A percentile compares a stretch with the other conserved stretches of the same genome.
Evolutionary conservation across 176 grass and related monocot genomes (phyloP).

Genomic region (Cenchrus fungigraminus): DNA sequence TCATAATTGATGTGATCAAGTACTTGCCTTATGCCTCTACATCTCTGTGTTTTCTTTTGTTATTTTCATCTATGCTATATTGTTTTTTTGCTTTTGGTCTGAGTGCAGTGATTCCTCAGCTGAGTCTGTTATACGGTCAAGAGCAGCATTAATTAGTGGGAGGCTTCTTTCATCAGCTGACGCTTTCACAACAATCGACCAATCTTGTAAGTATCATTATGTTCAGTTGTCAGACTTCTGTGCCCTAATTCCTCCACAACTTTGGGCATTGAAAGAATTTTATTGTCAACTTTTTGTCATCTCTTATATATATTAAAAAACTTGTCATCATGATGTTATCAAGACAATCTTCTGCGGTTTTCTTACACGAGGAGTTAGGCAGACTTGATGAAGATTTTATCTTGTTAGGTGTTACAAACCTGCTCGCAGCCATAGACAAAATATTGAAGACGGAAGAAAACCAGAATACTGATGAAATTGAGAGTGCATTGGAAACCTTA

Average conservation of each 20-base stretch:
- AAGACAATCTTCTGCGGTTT: not conserved
- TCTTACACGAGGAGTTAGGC: conserved; percentile 1
- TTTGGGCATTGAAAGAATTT: not conserved
- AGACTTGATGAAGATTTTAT: conserved; percentile 33
- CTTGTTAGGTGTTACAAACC: conserved; percentile 58
- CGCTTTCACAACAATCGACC: conserved; percentile 53
- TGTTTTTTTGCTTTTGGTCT: conserved; percentile 21
- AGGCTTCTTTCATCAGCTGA: conserved; percentile 85
- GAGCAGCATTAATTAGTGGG: conserved; percentile 81
- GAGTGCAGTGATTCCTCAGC: conserved; percentile 67
- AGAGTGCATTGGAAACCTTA: conserved; percentile 80
- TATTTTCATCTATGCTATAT: conserved; percentile 4
- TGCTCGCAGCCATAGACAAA: conserved; percentile 68
- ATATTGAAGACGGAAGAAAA: conserved; percentile 59
- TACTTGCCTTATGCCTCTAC: conserved; percentile 39
- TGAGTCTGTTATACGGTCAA: conserved; percentile 79
- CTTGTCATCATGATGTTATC: conserved; percentile 15
- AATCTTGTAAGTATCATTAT: conserved; percentile 61
- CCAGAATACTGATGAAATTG: conserved; percentile 75
- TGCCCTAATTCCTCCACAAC: not conserved
- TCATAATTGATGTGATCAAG: conserved; percentile 83
- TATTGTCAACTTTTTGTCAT: not conserved
- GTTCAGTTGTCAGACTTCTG: conserved; percentile 27
- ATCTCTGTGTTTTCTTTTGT: conserved; percentile 16
- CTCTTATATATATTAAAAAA: too few species aligned